Evolutionary conservation across 192 early-diverging fungal genomes (phyloP).

Genomic region (Coemansia sp.): DNA sequence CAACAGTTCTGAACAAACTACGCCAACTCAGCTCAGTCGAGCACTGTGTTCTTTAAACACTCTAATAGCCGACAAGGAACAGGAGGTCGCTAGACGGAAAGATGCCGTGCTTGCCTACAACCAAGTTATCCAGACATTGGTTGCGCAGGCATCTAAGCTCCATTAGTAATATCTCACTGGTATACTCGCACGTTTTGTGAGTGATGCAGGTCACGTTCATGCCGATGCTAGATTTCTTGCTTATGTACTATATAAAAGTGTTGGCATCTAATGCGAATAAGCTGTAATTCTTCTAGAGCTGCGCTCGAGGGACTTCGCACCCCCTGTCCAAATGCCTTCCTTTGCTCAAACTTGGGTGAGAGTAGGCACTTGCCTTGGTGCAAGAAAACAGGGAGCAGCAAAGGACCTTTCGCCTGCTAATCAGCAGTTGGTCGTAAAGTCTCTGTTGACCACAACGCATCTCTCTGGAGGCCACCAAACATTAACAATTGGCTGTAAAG

Average conservation of each 20-base stretch:
- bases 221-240: not conserved
- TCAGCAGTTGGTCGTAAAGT: not conserved
- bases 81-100: slow-evolving; percentile 27
- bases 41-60: slow-evolving; percentile 29
- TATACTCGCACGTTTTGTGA: not conserved
- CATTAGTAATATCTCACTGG: slow-evolving; percentile 17
- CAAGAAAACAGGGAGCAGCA: not conserved
- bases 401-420: not conserved
- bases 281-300: not conserved
- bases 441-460: not conserved
- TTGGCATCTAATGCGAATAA: not conserved
- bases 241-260: slow-evolving; percentile 6
- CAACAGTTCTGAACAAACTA: not conserved
- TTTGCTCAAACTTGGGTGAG: not conserved
- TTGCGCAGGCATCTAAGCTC: slow-evolving; percentile 41
- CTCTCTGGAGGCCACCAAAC: no score
- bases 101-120: slow-evolving; percentile 43
- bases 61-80: slow-evolving; percentile 17
- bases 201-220: not conserved
- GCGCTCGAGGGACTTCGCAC: not conserved
- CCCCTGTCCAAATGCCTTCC: not conserved
- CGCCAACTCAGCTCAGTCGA: slow-evolving; percentile 8
- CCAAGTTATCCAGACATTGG: slow-evolving; percentile 50
- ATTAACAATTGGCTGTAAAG: no score
- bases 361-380: not conserved